Conservation (phyloP, 208 protist species). For the Leishmania lainsoni region DNA sequence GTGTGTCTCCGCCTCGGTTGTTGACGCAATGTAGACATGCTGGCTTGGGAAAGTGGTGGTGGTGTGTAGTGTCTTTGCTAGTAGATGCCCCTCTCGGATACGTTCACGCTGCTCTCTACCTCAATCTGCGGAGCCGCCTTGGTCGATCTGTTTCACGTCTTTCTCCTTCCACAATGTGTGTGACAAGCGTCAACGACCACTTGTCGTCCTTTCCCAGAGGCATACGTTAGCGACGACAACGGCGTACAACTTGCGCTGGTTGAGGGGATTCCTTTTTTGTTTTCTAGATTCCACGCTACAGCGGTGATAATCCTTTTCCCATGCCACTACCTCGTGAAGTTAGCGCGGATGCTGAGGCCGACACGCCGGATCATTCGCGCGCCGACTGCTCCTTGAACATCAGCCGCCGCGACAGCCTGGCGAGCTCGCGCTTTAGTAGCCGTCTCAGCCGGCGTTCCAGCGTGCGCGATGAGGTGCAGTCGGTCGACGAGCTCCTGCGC, state of each 20-base stretch:
- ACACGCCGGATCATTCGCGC: conserved; percentile 33
- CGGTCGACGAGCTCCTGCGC: conserved; percentile 74
- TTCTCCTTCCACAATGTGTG: background rate
- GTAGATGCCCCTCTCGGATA: background rate
- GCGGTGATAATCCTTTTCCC: background rate
- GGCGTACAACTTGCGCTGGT: background rate
- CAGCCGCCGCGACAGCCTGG: conserved; percentile 50
- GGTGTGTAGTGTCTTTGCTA: background rate
- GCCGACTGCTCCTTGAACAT: conserved; percentile 30
- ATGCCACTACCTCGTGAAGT: conserved; percentile 14
- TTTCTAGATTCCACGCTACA: background rate
- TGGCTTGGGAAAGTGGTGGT: background rate
- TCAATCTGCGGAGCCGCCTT: background rate
- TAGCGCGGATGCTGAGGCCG: conserved; percentile 2
- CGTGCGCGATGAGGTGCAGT: conserved; percentile 75
- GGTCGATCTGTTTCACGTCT: background rate
- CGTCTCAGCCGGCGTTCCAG: conserved; percentile 71
- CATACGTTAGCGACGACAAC: too few species aligned
- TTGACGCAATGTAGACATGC: background rate
- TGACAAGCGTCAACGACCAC: background rate
- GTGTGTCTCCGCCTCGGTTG: background rate
- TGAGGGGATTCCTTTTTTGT: background rate
- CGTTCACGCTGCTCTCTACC: background rate
- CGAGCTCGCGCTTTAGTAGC: conserved; percentile 65
- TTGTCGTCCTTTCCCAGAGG: background rate